Evolutionary conservation across 1,284 basidiomycete species (phyloP), one percentile per base, ranked within the genome.

Genomic region (Schizophyllum commune): DNA sequence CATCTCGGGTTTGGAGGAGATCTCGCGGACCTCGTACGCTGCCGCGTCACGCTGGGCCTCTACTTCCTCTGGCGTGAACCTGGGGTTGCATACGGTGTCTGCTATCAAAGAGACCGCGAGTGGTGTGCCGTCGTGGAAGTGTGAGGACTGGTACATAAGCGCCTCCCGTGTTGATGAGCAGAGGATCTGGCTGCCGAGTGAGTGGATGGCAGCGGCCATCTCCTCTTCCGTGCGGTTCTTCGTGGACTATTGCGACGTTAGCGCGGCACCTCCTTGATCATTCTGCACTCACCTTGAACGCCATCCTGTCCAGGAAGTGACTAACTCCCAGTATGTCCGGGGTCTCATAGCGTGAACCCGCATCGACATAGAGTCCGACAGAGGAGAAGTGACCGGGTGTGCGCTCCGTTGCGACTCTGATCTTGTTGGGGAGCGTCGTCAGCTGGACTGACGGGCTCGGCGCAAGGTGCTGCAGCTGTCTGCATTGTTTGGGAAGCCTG

Each of bases 111-210:
- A 89, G 61, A 99, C 73, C 6, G 95, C 94, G 17, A 88, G 80
- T 5, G 89, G 85, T 1, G 95, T 91, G 54, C 88, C 88, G 66
- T 89, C 81, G 66, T 94, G 88, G 73, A 96, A 97, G 70, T 98
- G 91, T 56, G 94, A 93, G 17, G 96, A 96, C 75, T 98, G 96
- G 74, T 98, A 99, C 92, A 98, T 95, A 74, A 98, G 94, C 47
- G 94, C 88, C 74, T 99, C 96, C 56, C 96, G 83, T 5, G 94
- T 92, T 13, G 94, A 94, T 7, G 94, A 89, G 71, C 92, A 95
- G 73, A 92, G 83, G 63, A 98, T 94, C 75, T 98, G 94, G 20
- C 95, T 94, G 56, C 97, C 96, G 20, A 98, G 81, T 9, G 83
- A 82, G 72, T 95, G 89, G 69, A 98, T 92, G 58, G 90, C 85